phyloP scores from a whole-genome alignment of 2,329 filamentous ascomycete genomes.

The Aspergillus niger region DNA sequence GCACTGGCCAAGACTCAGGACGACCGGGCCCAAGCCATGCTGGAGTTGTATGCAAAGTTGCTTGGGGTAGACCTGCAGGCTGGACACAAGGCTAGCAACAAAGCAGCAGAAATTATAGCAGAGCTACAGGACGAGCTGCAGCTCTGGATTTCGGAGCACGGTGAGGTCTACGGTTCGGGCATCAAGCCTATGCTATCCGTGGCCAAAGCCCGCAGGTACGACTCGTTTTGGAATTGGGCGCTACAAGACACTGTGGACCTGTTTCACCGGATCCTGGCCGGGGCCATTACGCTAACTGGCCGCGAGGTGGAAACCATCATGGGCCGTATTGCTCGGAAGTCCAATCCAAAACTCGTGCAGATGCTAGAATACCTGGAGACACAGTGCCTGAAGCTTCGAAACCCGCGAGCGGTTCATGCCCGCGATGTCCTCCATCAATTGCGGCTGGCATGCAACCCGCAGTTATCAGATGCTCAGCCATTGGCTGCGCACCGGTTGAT shows the following conservation, averaged over 20 bases:
- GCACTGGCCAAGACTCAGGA: neutral
- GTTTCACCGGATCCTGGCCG: neutral
- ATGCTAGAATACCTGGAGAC: neutral
- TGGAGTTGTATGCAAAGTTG: constrained; percentile 1
- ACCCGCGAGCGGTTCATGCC: neutral
- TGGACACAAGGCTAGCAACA: neutral
- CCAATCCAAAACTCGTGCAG: neutral
- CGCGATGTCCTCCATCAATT: neutral
- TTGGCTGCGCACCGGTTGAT: neutral
- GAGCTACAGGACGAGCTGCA: constrained; percentile 5
- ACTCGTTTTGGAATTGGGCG: constrained; percentile 9
- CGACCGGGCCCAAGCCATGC: constrained; percentile 1
- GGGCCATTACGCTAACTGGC: neutral
- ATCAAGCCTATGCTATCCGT: constrained; percentile 1
- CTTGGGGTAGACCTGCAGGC: neutral
- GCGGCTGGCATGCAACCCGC: neutral
- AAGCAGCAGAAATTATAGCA: neutral
- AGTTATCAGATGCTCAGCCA: neutral
- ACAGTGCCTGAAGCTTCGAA: neutral
- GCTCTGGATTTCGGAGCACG: constrained; percentile 2
- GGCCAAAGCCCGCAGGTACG: constrained; percentile 5
- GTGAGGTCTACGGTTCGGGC: constrained; percentile 3
- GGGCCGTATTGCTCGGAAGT: neutral
- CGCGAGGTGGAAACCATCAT: neutral
- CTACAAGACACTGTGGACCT: constrained; percentile 1